These are phyloP conservation scores for Gossypium davidsonii DNA, from an alignment of 441 rosid species.

Conservation along the genomic window DNA sequence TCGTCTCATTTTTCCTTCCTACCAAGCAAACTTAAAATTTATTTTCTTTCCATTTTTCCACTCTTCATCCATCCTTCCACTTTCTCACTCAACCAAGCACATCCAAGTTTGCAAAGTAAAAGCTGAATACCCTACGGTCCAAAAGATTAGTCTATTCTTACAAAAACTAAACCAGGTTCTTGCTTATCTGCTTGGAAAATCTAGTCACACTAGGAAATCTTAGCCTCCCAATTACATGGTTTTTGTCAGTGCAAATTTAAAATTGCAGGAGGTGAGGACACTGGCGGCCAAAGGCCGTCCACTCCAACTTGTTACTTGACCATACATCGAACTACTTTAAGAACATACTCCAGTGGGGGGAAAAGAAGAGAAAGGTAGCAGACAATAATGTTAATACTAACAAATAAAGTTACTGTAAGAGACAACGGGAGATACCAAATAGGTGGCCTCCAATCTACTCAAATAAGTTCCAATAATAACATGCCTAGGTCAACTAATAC, in stretches of 20 bases:
- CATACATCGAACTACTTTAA: neutral
- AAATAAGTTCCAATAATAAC: neutral
- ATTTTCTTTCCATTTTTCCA: too few species aligned
- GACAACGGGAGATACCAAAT: neutral
- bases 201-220: neutral
- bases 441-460: neutral
- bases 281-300: neutral
- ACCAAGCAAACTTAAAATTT: too few species aligned
- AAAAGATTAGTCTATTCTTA: neutral
- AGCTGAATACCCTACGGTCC: neutral
- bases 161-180: neutral
- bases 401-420: neutral
- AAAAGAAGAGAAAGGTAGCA: neutral
- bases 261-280: neutral
- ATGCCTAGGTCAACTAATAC: constrained; percentile 1
- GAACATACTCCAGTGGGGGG: neutral
- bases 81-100: too few species aligned
- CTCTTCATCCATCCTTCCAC: too few species aligned
- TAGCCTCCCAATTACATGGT: neutral
- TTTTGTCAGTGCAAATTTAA: neutral
- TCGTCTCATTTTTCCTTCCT: too few species aligned
- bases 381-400: neutral
- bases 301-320: neutral
- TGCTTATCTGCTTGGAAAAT: neutral
- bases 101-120: neutral